Evolutionary conservation across 2,329 filamentous ascomycete genomes (phyloP).

Genomic region (Alternaria sp.): DNA sequence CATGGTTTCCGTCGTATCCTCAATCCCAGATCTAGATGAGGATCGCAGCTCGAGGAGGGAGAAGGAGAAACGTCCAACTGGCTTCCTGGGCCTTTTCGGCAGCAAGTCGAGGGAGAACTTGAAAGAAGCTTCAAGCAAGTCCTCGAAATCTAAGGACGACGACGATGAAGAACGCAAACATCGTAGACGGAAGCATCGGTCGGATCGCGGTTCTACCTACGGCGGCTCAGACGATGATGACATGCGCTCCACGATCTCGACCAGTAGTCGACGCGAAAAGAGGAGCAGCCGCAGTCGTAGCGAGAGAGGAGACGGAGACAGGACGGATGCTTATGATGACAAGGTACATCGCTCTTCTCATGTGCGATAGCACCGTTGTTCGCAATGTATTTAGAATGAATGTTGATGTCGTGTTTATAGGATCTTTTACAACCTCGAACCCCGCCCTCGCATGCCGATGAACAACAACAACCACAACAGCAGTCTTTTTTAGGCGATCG

Average conservation of each 20-base stretch:
- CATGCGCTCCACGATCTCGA: slow-evolving; percentile 42
- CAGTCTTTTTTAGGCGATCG: slow-evolving; percentile 70
- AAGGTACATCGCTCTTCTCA: slow-evolving; percentile 48
- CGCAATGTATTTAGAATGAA: slow-evolving; percentile 41
- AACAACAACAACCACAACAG: slow-evolving; percentile 45
- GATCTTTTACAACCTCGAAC: slow-evolving; percentile 38
- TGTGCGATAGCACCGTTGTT: slow-evolving; percentile 33
- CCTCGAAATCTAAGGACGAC: slow-evolving; percentile 44
- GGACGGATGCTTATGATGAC: slow-evolving; percentile 42
- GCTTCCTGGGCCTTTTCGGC: slow-evolving; percentile 55
- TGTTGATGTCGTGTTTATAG: slow-evolving; percentile 41
- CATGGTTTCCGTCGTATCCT: slow-evolving; percentile 50
- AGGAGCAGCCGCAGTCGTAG: slow-evolving; percentile 50
- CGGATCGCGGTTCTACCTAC: slow-evolving; percentile 48
- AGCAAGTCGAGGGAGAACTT: slow-evolving; percentile 53
- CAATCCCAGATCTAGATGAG: slow-evolving; percentile 49
- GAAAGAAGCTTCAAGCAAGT: slow-evolving; percentile 41
- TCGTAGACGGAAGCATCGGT: slow-evolving; percentile 53
- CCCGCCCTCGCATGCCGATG: slow-evolving; percentile 34
- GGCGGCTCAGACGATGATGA: slow-evolving; percentile 50
- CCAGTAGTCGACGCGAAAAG: slow-evolving; percentile 50
- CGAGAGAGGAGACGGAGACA: slow-evolving; percentile 42
- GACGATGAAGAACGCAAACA: slow-evolving; percentile 51
- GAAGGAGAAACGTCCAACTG: slow-evolving; percentile 54
- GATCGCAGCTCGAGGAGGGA: slow-evolving; percentile 44